Conservation (phyloP, 768 basidiomycete genomes). For the Inosperma sp. region DNA sequence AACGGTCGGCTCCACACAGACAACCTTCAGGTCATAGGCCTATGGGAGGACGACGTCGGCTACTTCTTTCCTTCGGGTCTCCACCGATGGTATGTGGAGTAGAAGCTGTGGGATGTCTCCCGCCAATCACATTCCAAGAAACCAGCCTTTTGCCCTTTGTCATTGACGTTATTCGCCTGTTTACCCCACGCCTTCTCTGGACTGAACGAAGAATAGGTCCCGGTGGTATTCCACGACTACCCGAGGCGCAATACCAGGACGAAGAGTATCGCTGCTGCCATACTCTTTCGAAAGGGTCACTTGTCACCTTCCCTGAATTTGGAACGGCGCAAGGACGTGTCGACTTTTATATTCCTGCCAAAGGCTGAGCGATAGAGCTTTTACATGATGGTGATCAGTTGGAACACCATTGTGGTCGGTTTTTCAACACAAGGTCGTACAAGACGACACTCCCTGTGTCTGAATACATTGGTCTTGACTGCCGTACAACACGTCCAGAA, state of each 20-base stretch:
- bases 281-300: slow-evolving; percentile 11
- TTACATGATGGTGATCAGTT: slow-evolving; percentile 14
- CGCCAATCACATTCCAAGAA: not conserved
- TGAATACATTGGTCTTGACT: slow-evolving; percentile 19
- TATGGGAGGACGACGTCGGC: not conserved
- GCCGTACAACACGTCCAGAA: slow-evolving; percentile 4
- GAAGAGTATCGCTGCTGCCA: slow-evolving; percentile 17
- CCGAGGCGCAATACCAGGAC: slow-evolving; percentile 18
- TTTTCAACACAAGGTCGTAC: not conserved
- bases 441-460: slow-evolving; percentile 3
- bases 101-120: slow-evolving; percentile 9
- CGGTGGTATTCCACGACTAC: slow-evolving; percentile 11
- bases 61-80: slow-evolving; percentile 17
- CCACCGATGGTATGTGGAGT: slow-evolving; percentile 19
- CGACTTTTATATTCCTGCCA: slow-evolving; percentile 18
- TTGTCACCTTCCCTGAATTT: slow-evolving; percentile 17
- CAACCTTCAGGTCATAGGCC: not conserved
- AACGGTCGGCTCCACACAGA: not conserved
- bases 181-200: slow-evolving; percentile 13
- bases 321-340: slow-evolving; percentile 12
- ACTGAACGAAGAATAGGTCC: slow-evolving; percentile 9
- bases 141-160: slow-evolving; percentile 5
- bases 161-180: not conserved
- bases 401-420: slow-evolving; percentile 1
- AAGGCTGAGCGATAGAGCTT: slow-evolving; percentile 18